phyloP scores from a whole-genome alignment of 129 eudicot genomes.

The Artemisia tridentata region DNA sequence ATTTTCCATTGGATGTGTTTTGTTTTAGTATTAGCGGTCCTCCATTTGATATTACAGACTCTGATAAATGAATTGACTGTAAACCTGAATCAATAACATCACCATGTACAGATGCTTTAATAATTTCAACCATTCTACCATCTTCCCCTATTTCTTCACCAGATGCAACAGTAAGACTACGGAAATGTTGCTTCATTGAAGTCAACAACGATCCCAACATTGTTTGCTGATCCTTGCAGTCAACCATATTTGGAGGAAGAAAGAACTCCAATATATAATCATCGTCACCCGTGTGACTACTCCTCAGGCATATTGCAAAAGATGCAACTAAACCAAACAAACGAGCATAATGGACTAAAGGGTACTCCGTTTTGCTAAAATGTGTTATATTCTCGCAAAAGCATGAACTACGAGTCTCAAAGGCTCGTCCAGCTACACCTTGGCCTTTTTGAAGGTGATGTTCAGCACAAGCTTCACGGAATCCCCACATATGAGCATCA shows the following conservation, averaged over 20 bases:
- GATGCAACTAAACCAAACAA: slow-evolving; percentile 73
- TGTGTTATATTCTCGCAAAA: slow-evolving; percentile 75
- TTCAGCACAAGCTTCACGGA: slow-evolving; percentile 87
- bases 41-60: slow-evolving; percentile 38
- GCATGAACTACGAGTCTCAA: slow-evolving; percentile 56
- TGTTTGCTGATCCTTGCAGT: slow-evolving; percentile 44
- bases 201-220: slow-evolving; percentile 65
- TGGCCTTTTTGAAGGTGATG: slow-evolving; percentile 94
- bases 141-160: slow-evolving; percentile 80
- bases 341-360: slow-evolving; percentile 88
- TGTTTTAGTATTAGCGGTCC: slow-evolving; percentile 31
- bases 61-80: slow-evolving; percentile 39
- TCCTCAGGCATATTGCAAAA: slow-evolving; percentile 81
- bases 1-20: slow-evolving; percentile 26
- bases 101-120: slow-evolving; percentile 50
- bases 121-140: slow-evolving; percentile 59
- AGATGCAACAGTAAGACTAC: slow-evolving; percentile 74
- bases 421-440: slow-evolving; percentile 92
- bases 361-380: slow-evolving; percentile 80
- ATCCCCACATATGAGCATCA: slow-evolving; percentile 92
- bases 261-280: slow-evolving; percentile 87
- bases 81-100: slow-evolving; percentile 44
- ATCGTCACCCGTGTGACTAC: slow-evolving; percentile 77
- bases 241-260: slow-evolving; percentile 53
- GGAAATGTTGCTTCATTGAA: slow-evolving; percentile 72